Percentiles rank a stretch among this genome's conserved stretches.
Evolutionary conservation across 2,329 filamentous ascomycete species (phyloP).

Genomic region (Beauveria pseudobassiana): DNA sequence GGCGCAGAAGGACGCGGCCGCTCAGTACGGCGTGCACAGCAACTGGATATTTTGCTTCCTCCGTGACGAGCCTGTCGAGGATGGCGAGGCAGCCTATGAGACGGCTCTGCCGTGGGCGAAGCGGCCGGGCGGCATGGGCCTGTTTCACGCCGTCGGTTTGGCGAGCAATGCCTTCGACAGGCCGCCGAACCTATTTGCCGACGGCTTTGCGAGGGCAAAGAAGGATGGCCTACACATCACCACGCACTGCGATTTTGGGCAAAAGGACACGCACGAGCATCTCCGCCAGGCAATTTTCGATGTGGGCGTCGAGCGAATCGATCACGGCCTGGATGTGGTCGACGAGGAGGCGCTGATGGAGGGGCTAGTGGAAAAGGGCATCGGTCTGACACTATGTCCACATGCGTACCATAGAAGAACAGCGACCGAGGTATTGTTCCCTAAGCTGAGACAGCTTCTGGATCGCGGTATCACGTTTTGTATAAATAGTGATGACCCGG

Average conservation of each 20-base stretch:
- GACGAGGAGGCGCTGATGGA: slow-evolving; percentile 50
- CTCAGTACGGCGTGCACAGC: slow-evolving; percentile 54
- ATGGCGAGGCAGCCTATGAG: slow-evolving; percentile 55
- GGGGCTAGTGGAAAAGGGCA: slow-evolving; percentile 45
- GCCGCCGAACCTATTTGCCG: slow-evolving; percentile 37
- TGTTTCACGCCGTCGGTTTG: slow-evolving; percentile 39
- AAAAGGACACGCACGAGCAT: slow-evolving; percentile 38
- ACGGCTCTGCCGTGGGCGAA: slow-evolving; percentile 31
- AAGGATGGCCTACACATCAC: slow-evolving; percentile 37
- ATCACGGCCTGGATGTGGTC: slow-evolving; percentile 61
- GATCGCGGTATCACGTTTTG: slow-evolving; percentile 57
- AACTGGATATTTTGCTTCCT: slow-evolving; percentile 65
- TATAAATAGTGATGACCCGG: slow-evolving; percentile 65
- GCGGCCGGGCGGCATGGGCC: slow-evolving; percentile 23
- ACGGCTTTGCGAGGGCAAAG: slow-evolving; percentile 28
- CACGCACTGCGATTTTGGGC: slow-evolving; percentile 43
- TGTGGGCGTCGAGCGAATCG: slow-evolving; percentile 57
- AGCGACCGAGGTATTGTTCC: slow-evolving; percentile 41
- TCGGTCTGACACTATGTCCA: slow-evolving; percentile 63
- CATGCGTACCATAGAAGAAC: slow-evolving; percentile 17
- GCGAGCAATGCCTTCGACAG: slow-evolving; percentile 39
- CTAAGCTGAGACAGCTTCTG: slow-evolving; percentile 41
- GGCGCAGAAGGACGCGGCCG: slow-evolving; percentile 51
- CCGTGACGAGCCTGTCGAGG: slow-evolving; percentile 61
- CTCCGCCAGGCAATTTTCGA: slow-evolving; percentile 55